Conservation (phyloP, 805 yeast species). For the Blastobotrys robertii region DNA sequence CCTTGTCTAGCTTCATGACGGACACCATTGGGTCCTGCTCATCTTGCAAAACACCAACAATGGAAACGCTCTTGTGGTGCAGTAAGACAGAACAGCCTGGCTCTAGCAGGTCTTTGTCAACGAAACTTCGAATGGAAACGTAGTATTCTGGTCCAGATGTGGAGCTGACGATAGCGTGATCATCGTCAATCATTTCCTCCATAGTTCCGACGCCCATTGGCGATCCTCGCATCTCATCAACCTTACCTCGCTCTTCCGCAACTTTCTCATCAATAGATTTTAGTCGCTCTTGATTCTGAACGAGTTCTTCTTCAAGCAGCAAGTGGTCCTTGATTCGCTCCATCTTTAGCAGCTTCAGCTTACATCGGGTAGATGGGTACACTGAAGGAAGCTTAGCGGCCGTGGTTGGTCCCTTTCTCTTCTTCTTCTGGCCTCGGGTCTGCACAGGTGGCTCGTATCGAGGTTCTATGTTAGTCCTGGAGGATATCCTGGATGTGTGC, state of each 20-base stretch:
- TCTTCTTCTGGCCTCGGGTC: constrained; percentile 78
- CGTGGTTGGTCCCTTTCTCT: constrained; percentile 82
- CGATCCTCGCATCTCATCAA: constrained; percentile 90
- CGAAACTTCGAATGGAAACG: constrained; percentile 91
- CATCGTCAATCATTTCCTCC: constrained; percentile 96
- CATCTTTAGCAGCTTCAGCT: constrained; percentile 78
- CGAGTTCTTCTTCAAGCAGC: constrained; percentile 90
- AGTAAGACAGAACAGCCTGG: constrained; percentile 94
- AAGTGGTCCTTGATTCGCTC: constrained; percentile 96
- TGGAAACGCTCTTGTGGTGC: constrained; percentile 91
- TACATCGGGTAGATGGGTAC: constrained; percentile 88
- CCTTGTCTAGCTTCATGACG: constrained; percentile 95
- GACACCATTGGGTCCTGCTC: constrained; percentile 97
- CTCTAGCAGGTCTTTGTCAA: constrained; percentile 89
- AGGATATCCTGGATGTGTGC: no score
- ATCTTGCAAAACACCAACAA: constrained; percentile 97
- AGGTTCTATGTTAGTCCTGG: constrained; percentile 53
- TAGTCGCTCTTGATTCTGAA: constrained; percentile 85
- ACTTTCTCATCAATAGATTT: constrained; percentile 96
- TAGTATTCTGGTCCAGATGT: constrained; percentile 96
- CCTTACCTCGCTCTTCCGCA: constrained; percentile 89
- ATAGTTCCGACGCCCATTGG: constrained; percentile 95
- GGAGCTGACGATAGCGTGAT: constrained; percentile 95
- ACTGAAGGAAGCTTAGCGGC: constrained; percentile 82
- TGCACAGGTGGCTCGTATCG: constrained; percentile 98